Base-by-base conservation (phyloP, 257 asterid species). In the Anisodus acutangulus region DNA sequence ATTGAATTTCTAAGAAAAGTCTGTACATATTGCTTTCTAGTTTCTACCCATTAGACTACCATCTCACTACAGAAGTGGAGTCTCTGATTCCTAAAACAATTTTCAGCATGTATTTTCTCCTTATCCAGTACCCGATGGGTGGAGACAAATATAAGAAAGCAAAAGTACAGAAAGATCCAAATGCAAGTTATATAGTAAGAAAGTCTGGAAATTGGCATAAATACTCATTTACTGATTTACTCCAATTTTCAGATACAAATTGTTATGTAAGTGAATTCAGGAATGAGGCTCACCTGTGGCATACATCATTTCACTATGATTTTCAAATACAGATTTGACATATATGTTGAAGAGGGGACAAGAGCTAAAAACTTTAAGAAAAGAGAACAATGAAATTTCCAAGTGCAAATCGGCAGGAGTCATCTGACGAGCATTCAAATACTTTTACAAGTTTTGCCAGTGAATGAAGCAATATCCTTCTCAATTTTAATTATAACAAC, bases 41-140 rank as follows among this genome's bases (percentile, higher is more conserved):
- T 72, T 72, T 45, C 11, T 72, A 49, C 19, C 60, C 80, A 66
- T 72, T 10, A 72, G 66, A 31, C 17, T 72, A 72, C 60, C 60
- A 47, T 19, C 37, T 47, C 58, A 72, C 11, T 47, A 45, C 59
- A 3, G n/a, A 72, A 3, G 57, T 5, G 11, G 6, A 9, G 9
- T 45, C n/a, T 72, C 19, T n/a, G n/a, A 19, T 72, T 47, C 57
- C 59, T 35, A 13, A 43, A 10, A 72, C 3, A 45, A 0, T 45
- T 72, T n/a, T 47, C 41, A 10, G 60, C 39, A 22, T 2, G 80
- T 11, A 0, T 13, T 19, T 5, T 72, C 19, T 47, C 60, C 19
- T 47, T 72, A 72, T 62, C 69, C 0, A 71, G 79, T n/a, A 72
- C 35, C 80, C 4, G 37, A 43, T 4, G 49, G 57, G 57, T n/a